Evolutionary conservation across 1,284 basidiomycete genomes (phyloP).

Genomic region (Papiliotrema terrestris): DNA sequence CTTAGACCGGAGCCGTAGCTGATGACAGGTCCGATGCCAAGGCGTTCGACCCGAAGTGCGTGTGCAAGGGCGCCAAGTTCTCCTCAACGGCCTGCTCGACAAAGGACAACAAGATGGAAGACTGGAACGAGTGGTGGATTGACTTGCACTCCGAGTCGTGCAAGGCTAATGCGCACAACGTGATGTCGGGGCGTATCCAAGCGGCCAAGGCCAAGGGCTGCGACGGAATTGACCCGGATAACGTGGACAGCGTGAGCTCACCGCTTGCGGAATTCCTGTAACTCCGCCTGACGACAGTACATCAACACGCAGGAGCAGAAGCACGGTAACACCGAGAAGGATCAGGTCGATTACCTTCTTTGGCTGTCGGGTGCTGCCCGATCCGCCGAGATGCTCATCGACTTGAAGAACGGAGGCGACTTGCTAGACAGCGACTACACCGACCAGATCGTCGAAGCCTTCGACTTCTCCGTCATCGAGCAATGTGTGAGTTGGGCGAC

Average conservation of each 20-base stretch:
- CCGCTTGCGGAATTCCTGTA: neutral
- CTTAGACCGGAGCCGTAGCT: neutral
- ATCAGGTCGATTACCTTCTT: slow-evolving; percentile 34
- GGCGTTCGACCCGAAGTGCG: slow-evolving; percentile 25
- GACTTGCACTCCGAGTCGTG: slow-evolving; percentile 26
- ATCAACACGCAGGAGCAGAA: slow-evolving; percentile 21
- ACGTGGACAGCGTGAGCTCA: slow-evolving; percentile 33
- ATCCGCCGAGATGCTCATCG: slow-evolving; percentile 20
- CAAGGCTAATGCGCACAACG: slow-evolving; percentile 19
- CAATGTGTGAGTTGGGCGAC: slow-evolving; percentile 20
- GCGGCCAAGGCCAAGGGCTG: slow-evolving; percentile 39
- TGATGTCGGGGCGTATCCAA: slow-evolving; percentile 30
- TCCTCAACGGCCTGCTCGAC: slow-evolving; percentile 7
- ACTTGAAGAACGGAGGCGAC: slow-evolving; percentile 39
- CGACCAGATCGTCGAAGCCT: slow-evolving; percentile 14
- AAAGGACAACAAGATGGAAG: slow-evolving; percentile 26
- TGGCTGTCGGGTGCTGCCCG: slow-evolving; percentile 31
- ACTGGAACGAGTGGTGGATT: slow-evolving; percentile 41
- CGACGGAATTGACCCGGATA: slow-evolving; percentile 46
- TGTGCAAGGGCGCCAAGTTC: slow-evolving; percentile 19
- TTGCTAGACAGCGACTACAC: slow-evolving; percentile 19
- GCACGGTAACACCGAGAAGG: slow-evolving; percentile 22
- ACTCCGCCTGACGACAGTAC: slow-evolving; percentile 12
- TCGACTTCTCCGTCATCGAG: slow-evolving; percentile 30
- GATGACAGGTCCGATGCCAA: slow-evolving; percentile 15